phyloP scores from a whole-genome alignment of 1,284 basidiomycete genomes.

The Pyrrhoderma lamaoense region DNA sequence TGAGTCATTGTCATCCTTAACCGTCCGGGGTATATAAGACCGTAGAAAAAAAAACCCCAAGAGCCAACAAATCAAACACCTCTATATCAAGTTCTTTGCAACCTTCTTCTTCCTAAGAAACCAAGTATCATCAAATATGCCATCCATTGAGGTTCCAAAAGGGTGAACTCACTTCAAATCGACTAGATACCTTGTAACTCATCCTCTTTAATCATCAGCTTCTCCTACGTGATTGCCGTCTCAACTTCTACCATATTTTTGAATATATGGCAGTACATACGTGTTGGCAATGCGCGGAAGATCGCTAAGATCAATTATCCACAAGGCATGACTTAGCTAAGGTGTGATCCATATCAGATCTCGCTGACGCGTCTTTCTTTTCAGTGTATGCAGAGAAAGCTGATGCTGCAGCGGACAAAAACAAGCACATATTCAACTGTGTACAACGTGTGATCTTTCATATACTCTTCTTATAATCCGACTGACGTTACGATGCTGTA shows the following conservation, averaged over 20 bases:
- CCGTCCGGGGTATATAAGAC: too few species aligned
- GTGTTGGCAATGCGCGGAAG: conserved; percentile 44
- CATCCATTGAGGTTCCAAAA: too few species aligned
- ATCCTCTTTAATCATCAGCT: conserved; percentile 26
- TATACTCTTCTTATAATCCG: conserved; percentile 1
- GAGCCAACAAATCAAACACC: too few species aligned
- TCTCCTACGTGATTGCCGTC: conserved; percentile 44
- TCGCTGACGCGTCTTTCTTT: not conserved
- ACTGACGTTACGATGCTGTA: conserved; percentile 1
- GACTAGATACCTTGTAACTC: too few species aligned
- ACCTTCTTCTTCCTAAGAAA: too few species aligned
- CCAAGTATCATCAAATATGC: too few species aligned
- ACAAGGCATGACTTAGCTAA: conserved; percentile 36
- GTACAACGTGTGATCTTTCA: conserved; percentile 41
- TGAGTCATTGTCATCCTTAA: too few species aligned
- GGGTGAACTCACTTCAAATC: too few species aligned
- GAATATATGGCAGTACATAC: conserved; percentile 40
- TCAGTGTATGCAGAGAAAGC: conserved; percentile 49
- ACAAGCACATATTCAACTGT: conserved; percentile 41
- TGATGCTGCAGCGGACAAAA: conserved; percentile 31
- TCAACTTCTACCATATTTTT: conserved; percentile 47
- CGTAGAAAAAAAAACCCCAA: too few species aligned
- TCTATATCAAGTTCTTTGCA: too few species aligned
- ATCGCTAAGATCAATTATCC: conserved; percentile 57
- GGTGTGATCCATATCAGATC: not conserved